phyloP scores from a whole-genome alignment of 2,329 filamentous ascomycete species.

The Pseudogymnoascus sp. region DNA sequence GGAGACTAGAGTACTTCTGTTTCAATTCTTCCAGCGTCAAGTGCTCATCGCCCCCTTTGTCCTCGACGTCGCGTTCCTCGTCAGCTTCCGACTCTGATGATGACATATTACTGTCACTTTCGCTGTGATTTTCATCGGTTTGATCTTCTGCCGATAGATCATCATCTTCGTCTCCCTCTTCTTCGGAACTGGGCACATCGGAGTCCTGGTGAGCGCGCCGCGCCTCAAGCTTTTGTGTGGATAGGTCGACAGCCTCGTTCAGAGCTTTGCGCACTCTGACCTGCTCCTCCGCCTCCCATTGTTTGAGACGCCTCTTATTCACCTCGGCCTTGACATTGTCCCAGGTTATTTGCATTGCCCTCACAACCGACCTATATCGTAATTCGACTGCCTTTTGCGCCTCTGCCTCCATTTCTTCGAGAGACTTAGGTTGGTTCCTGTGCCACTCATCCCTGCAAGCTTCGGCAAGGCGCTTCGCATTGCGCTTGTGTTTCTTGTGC shows the following conservation, averaged over 20 bases:
- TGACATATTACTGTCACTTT: conserved; percentile 53
- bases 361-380: conserved; percentile 67
- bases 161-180: conserved; percentile 30
- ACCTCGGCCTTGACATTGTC: conserved; percentile 58
- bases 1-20: conserved; percentile 62
- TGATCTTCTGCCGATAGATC: conserved; percentile 36
- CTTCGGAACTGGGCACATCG: conserved; percentile 40
- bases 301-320: conserved; percentile 51
- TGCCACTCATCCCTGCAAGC: conserved; percentile 72
- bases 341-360: conserved; percentile 50
- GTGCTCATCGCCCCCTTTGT: conserved; percentile 51
- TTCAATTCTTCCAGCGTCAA: conserved; percentile 64
- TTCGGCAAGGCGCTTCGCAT: conserved; percentile 73
- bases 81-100: conserved; percentile 55
- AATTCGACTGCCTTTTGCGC: conserved; percentile 59
- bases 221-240: conserved; percentile 61
- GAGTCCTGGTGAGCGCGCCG: conserved; percentile 49
- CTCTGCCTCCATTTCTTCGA: conserved; percentile 77
- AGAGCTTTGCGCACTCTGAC: conserved; percentile 60
- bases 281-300: conserved; percentile 61
- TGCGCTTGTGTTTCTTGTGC: conserved; percentile 66
- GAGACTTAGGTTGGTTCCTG: conserved; percentile 64
- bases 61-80: conserved; percentile 40
- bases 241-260: conserved; percentile 67
- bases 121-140: conserved; percentile 38